Evolutionary conservation across 2,329 filamentous ascomycete species (phyloP).

Genomic region (Venturia asperata): DNA sequence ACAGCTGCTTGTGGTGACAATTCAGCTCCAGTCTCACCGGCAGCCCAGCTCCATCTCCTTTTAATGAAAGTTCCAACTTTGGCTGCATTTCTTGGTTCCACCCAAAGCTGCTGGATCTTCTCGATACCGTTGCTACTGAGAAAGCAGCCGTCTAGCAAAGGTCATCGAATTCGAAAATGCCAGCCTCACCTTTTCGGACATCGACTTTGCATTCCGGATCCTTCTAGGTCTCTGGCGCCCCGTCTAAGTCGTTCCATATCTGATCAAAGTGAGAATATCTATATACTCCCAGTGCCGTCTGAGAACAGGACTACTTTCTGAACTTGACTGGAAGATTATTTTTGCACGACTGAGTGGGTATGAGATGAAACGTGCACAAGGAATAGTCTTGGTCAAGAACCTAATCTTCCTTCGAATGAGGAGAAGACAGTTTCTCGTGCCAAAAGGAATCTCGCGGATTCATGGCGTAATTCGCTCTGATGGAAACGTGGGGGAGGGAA

Average conservation of each 20-base stretch:
- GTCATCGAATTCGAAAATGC: neutral
- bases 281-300: neutral
- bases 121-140: neutral
- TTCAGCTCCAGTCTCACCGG: neutral
- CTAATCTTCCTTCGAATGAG: neutral
- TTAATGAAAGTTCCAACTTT: neutral
- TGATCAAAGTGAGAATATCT: neutral
- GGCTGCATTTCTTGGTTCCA: neutral
- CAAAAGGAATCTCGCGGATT: neutral
- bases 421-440: neutral
- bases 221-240: neutral
- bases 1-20: neutral
- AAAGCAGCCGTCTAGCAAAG: neutral
- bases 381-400: neutral
- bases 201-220: neutral
- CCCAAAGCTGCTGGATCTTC: neutral
- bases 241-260: neutral
- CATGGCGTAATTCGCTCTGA: neutral
- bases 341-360: neutral
- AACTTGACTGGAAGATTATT: neutral
- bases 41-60: neutral
- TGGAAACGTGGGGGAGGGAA: neutral
- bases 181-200: neutral
- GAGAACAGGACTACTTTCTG: neutral
- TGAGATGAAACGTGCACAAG: neutral